Evolutionary conservation across 1,284 basidiomycete species (phyloP).

Genomic region (Stereum hirsutum): DNA sequence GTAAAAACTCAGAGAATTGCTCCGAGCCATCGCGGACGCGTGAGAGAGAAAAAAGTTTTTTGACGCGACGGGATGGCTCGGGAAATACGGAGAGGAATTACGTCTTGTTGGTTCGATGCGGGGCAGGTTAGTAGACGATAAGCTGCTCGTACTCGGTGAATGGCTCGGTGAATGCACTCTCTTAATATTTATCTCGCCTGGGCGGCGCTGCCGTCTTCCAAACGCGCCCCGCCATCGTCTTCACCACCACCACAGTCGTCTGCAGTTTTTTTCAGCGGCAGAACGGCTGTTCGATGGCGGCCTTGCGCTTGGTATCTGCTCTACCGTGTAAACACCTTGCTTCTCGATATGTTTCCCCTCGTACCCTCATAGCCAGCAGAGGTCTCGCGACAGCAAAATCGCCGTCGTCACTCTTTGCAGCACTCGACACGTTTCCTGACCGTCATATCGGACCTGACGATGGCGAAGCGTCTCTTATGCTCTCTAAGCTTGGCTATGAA

Average conservation of each 20-base stretch:
- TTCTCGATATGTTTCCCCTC: not conserved
- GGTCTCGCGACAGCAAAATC: constrained; percentile 52
- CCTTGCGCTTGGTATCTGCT: constrained; percentile 34
- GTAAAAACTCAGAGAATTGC: too few species aligned
- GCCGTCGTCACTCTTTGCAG: constrained; percentile 57
- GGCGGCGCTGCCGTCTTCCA: constrained; percentile 12
- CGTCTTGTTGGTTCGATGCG: not conserved
- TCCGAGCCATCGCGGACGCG: constrained; percentile 5
- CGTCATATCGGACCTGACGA: constrained; percentile 88
- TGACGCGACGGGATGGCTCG: constrained; percentile 13
- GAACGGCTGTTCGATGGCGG: constrained; percentile 30
- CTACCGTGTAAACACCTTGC: constrained; percentile 17
- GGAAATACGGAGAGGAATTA: constrained; percentile 11
- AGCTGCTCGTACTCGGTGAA: constrained; percentile 51
- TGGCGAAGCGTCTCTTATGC: constrained; percentile 71
- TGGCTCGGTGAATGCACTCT: constrained; percentile 45
- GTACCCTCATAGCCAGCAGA: constrained; percentile 1
- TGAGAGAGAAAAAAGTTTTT: constrained; percentile 15
- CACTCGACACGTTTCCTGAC: constrained; percentile 82
- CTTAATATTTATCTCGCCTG: constrained; percentile 10
- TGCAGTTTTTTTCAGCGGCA: not conserved
- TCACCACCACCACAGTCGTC: constrained; percentile 10
- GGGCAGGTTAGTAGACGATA: constrained; percentile 19
- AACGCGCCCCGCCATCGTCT: constrained; percentile 16
- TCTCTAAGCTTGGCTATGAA: constrained; percentile 70